These are phyloP conservation scores for Eimeria sp. DNA, from an alignment of 169 alveolate species.

Conservation along the genomic window DNA sequence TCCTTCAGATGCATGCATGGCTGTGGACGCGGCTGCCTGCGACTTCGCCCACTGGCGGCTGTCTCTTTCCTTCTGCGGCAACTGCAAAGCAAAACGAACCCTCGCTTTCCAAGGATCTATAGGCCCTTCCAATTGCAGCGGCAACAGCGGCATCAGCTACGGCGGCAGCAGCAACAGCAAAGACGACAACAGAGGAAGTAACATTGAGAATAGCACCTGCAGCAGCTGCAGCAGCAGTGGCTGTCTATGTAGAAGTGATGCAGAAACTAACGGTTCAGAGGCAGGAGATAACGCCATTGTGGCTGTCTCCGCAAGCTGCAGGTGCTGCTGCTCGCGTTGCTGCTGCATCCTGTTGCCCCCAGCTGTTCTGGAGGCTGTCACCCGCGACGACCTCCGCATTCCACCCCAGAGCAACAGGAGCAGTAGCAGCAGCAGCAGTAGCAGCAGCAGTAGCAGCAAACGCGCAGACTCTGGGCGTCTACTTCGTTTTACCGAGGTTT, in stretches of 20 bases:
- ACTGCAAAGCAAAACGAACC: background rate
- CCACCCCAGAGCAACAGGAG: constrained; percentile 4
- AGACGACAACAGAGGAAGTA: no score
- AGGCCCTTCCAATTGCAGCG: background rate
- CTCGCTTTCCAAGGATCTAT: background rate
- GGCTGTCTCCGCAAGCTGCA: constrained; percentile 25
- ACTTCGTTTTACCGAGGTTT: constrained; percentile 16
- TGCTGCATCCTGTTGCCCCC: background rate
- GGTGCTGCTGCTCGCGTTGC: background rate
- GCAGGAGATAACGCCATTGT: background rate
- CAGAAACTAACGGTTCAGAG: background rate
- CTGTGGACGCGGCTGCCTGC: constrained; percentile 47
- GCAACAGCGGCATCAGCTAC: background rate
- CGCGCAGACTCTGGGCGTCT: background rate
- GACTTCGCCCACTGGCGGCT: constrained; percentile 44
- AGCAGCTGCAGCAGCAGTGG: background rate
- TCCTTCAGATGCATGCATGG: constrained; percentile 39
- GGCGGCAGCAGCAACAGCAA: background rate
- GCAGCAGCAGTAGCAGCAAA: background rate
- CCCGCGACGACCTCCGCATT: constrained; percentile 58
- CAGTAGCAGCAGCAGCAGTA: background rate
- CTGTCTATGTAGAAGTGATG: background rate
- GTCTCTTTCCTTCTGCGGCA: constrained; percentile 21
- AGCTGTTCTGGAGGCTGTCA: constrained; percentile 8
- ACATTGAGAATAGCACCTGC: no score